Base-by-base conservation (phyloP, 805 yeast species). In the Metschnikowia shivogae region DNA sequence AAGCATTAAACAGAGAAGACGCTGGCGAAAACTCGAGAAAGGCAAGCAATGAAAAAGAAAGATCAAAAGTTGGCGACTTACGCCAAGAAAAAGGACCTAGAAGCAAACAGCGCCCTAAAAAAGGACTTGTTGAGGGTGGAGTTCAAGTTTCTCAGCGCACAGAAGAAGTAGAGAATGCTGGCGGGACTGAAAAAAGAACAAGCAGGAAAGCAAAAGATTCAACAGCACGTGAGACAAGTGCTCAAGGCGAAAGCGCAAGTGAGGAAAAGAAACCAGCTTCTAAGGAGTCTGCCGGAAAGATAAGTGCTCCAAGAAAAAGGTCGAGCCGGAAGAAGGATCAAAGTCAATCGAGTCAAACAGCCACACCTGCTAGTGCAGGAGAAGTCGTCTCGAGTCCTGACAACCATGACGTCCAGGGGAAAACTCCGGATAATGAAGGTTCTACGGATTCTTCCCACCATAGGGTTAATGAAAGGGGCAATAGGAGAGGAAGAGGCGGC, bases 401-500 rank as follows among this genome's bases (percentile, higher is more conserved):
- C 13, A 24, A 39, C 13, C 27, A 13, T 39, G 24, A 24, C 6
- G 9, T 14, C 19, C 27, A 20, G 14, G 29, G 27, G n/a, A 22
- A 22, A 39, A 3, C 13, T n/a, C 5, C 30, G 7, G 34, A 37
- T 20, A 14, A 9, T 8, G 11, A 32, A 30, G 14, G 37, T 13
- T 7, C 37, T 14, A 34, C 40, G 5, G 32, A 13, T 29, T 9
- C 20, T 26, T 24, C 42, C 6, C 22, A 29, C 22, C 42, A 35
- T 3, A 41, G 40, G 10, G 4, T 7, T 6, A 36, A 17, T 35
- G 34, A 39, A 14, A 43, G 59, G 29, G 57, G 56, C 20, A 44
- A 61, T 37, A 56, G 58, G 29, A 47, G 56, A 43, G 57, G 52
- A 6, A 56, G 47, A 29, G 47, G 51, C 17, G 42, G 43, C 5